Base-by-base conservation (phyloP, 371 early-diverging fungal genomes). In the Syncephalastrum racemosum region DNA sequence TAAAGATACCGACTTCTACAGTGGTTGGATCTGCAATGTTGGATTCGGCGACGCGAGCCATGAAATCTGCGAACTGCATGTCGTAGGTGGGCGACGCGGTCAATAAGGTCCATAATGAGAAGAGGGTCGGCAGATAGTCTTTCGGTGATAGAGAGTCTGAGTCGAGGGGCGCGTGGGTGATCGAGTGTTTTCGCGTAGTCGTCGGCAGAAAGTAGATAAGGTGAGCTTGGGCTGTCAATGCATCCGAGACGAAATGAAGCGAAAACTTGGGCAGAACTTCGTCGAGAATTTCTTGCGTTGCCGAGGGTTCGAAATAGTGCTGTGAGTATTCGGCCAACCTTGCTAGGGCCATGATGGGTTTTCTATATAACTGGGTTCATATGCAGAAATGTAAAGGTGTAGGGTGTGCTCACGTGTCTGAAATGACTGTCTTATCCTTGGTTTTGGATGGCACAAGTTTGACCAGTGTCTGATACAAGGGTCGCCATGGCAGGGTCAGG, bases 51-150 rank as follows among this genome's bases (percentile, higher is more conserved):
- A 94, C 78, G 1, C 84, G 81, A 1, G 86, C 79, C 4, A 95
- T 52, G 14, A 93, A 56, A 18, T 84, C 82, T 18, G 91, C 58
- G 44, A 91, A 86, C 46, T 84, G 81, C 2, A 79, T 70, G 56
- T 91, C 90, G 64, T 77, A 84, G 0, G 75, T 75, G 8, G 70
- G 59, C 12, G 83, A 81, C 36, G 73, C 67, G 2, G 83, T 82
- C 18, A 86, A 69, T 47, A 83, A 73, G 5, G 89, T 84, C 94
- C 94, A 94, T 14, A 94, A 59, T 31, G 87, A 77, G 58, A 93
- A 93, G 10, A 93, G 59, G 1, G 90, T 90, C 16, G 93, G 89
- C 23, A 94, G 62, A 84, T 90, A 93, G n/a, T 71, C 79, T 48
- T 84, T 72, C 1, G 75, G 70, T 39, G 74, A 62, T 44, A 72